Evolutionary conservation across 2,329 filamentous ascomycete genomes (phyloP), one percentile per base, ranked within the genome.

Genomic region (Venturia pyrina): DNA sequence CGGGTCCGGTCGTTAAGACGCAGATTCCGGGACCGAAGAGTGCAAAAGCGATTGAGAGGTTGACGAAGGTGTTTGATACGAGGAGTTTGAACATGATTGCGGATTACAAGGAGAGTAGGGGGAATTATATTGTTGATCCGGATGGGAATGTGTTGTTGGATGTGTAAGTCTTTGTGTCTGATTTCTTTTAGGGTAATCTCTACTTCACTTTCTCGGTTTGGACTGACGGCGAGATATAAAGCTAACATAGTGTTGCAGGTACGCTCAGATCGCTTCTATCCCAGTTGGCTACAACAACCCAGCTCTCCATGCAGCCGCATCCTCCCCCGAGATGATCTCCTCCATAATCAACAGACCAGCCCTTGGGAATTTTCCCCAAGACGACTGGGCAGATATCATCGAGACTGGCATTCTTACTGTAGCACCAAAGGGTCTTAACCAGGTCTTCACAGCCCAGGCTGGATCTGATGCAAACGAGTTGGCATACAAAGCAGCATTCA

Each of bases 401-500:
- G 86, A 89, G 78, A 86, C 87, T 1, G 91, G 92, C 71, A 86
- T 96, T 68, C 86, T 97, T 71, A 87, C 85, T 72, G 91, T 90
- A 62, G 91, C 92, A 0, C 93, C 92, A 67, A 89, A 88, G 75
- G 92, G 92, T 43, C 80, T 93, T 69, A 80, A 92, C 81, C 90
- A 96, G 77, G 91, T 96, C 71, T 96, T 96, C 80, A 96, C 92
- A 21, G 91, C 89, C 69, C 89, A 91, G 82, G 86, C 91, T 65
- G 92, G 92, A 68, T 96, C 91, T 24, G 92, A 96, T 73, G 92
- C 92, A 78, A 96, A 96, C 79, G 93, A 96, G 80, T 89, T 90
- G 43, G 93, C 93, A 56, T 96, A 91, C 85, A 96, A 96, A 81
- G 92, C 92, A 10, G 92, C 93, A 62, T 96, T 96, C 80, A 96